A percentile compares a stretch with the other conserved stretches of the same genome.
Conservation (phyloP, 768 basidiomycete species). For the Hypholoma sublateritium region DNA sequence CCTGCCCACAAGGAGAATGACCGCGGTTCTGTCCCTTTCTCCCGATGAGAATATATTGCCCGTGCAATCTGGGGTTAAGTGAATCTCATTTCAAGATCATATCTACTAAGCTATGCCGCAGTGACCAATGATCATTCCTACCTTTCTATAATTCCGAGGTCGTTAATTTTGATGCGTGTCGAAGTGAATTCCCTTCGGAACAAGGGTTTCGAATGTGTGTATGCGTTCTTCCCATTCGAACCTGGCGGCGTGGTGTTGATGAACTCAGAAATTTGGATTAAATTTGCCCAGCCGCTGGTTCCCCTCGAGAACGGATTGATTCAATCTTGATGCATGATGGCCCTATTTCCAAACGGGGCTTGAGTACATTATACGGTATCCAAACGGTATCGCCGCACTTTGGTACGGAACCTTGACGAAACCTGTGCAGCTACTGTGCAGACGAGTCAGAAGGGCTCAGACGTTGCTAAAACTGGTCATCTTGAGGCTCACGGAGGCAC, state of each 20-base stretch:
- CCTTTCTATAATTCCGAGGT: not conserved
- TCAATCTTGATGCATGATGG: conserved; percentile 15
- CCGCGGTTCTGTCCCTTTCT: conserved; percentile 20
- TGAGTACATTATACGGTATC: conserved; percentile 8
- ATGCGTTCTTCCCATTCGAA: not conserved
- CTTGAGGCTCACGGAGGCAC: not conserved
- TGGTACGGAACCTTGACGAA: conserved; percentile 13
- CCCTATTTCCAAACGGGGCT: conserved; percentile 15
- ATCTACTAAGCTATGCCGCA: conserved; percentile 8
- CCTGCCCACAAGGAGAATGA: conserved; percentile 26
- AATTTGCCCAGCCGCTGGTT: conserved; percentile 9
- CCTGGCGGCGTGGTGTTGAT: conserved; percentile 15
- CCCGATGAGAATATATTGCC: conserved; percentile 22
- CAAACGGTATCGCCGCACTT: conserved; percentile 7
- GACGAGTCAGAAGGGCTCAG: conserved; percentile 6
- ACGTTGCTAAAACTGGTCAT: not conserved
- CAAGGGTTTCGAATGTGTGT: too few relatives aligned
- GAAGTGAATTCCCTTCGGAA: not conserved
- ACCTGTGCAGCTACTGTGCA: not conserved
- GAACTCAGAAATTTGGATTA: not conserved
- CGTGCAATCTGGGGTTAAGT: conserved; percentile 18
- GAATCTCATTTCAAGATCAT: conserved; percentile 17
- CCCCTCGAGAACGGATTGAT: conserved; percentile 2
- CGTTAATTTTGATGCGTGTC: not conserved
- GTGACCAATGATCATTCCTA: conserved; percentile 2